phyloP scores from a whole-genome alignment of 2,329 filamentous ascomycete species.

The Diplocarpon rosae region DNA sequence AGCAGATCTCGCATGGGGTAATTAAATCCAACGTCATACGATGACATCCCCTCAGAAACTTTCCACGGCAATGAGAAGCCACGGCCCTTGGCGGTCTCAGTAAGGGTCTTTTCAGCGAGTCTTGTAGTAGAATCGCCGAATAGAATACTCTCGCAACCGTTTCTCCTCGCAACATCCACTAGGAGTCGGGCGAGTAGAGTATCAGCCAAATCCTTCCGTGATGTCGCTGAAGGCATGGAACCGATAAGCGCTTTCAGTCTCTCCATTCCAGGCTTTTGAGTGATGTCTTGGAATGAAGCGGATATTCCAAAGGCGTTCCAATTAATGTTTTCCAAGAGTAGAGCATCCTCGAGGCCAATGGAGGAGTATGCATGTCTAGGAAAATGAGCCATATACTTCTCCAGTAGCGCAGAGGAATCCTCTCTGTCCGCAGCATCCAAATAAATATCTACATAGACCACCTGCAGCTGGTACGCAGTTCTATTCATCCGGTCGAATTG shows the following conservation, averaged over 20 bases:
- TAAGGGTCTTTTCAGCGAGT: slow-evolving; percentile 74
- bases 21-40: slow-evolving; percentile 38
- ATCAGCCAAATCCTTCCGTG: slow-evolving; percentile 60
- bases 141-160: slow-evolving; percentile 58
- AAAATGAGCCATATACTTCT: slow-evolving; percentile 45
- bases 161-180: slow-evolving; percentile 47
- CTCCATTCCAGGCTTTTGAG: slow-evolving; percentile 23
- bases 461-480: slow-evolving; percentile 55
- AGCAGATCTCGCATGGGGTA: slow-evolving; percentile 80
- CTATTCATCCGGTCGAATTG: slow-evolving; percentile 55
- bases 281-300: slow-evolving; percentile 5
- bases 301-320: slow-evolving; percentile 36
- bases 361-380: slow-evolving; percentile 53
- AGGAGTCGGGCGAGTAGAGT: slow-evolving; percentile 65
- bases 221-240: slow-evolving; percentile 60
- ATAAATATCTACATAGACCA: slow-evolving; percentile 37
- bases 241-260: slow-evolving; percentile 38
- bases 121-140: slow-evolving; percentile 81
- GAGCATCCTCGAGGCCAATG: slow-evolving; percentile 52
- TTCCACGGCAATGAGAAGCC: slow-evolving; percentile 76
- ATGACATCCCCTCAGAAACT: slow-evolving; percentile 55
- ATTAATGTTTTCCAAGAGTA: slow-evolving; percentile 40
- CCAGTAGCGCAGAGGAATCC: slow-evolving; percentile 28
- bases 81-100: slow-evolving; percentile 83
- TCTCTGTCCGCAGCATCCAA: slow-evolving; percentile 22